phyloP scores from a whole-genome alignment of 1,139 yeast species.

The Zygosaccharomyces sapae region DNA sequence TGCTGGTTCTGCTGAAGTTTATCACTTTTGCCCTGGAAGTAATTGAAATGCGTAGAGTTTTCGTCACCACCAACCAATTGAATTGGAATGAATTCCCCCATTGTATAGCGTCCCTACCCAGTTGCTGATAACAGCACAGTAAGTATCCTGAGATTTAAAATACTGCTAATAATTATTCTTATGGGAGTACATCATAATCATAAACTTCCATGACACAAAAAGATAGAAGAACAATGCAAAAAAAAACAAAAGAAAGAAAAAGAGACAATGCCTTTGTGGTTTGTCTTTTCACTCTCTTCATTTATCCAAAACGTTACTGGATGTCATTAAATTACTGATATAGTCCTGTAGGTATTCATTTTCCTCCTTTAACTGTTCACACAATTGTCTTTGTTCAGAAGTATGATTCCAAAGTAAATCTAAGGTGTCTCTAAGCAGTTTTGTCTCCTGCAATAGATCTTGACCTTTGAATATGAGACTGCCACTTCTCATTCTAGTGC shows the following conservation, averaged over 20 bases:
- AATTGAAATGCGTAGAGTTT: slow-evolving; percentile 1
- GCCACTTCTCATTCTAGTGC: neutral
- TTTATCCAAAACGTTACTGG: slow-evolving; percentile 45
- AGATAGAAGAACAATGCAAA: too few relatives aligned
- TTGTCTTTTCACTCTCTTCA: too few relatives aligned
- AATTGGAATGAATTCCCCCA: slow-evolving; percentile 1
- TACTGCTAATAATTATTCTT: neutral
- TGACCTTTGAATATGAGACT: slow-evolving; percentile 3
- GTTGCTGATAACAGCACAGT: too few relatives aligned
- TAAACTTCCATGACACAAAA: slow-evolving; percentile 9
- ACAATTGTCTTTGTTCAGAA: slow-evolving; percentile 44
- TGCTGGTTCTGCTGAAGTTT: neutral
- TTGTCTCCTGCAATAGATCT: slow-evolving; percentile 23
- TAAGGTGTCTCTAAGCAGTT: slow-evolving; percentile 29
- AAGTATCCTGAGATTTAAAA: neutral
- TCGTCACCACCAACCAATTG: neutral
- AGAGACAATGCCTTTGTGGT: too few relatives aligned
- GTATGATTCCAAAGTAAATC: slow-evolving; percentile 34
- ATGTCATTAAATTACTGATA: slow-evolving; percentile 76
- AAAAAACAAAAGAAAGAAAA: slow-evolving; percentile 2
- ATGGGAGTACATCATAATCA: neutral
- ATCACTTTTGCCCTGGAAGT: neutral
- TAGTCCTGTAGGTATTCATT: slow-evolving; percentile 82
- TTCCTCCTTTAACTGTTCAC: slow-evolving; percentile 65
- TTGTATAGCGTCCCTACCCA: too few relatives aligned